Percentiles rank a stretch among this genome's conserved stretches.
These are phyloP conservation scores for Sclerotinia borealis DNA, from an alignment of 2,329 filamentous ascomycete species.

Conservation along the genomic window DNA sequence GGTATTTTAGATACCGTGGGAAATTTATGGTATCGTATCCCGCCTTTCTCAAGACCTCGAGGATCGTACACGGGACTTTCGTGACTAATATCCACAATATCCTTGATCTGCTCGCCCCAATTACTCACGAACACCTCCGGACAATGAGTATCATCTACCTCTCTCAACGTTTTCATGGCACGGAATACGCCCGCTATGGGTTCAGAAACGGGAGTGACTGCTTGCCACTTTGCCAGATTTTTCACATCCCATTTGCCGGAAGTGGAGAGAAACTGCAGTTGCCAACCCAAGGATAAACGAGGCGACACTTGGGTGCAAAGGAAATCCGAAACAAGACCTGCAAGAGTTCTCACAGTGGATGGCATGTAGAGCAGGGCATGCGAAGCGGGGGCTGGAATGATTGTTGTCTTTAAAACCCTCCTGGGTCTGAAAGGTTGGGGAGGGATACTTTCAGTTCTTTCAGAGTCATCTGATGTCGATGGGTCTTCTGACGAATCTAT, in stretches of 20 bases:
- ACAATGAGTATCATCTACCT: slow-evolving; percentile 78
- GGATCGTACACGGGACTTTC: slow-evolving; percentile 88
- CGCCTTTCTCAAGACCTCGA: slow-evolving; percentile 56
- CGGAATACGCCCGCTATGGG: slow-evolving; percentile 76
- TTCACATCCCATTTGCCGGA: slow-evolving; percentile 98
- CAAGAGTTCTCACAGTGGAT: slow-evolving; percentile 65
- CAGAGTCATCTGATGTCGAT: slow-evolving; percentile 41
- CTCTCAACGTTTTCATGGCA: slow-evolving; percentile 87
- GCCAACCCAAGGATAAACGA: slow-evolving; percentile 79
- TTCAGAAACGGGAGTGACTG: slow-evolving; percentile 68
- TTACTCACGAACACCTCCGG: slow-evolving; percentile 63
- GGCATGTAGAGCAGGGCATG: slow-evolving; percentile 82
- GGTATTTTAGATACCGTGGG: slow-evolving; percentile 90
- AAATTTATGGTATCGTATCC: slow-evolving; percentile 75
- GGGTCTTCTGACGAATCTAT: slow-evolving; percentile 41
- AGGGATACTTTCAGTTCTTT: slow-evolving; percentile 36
- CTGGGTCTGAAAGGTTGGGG: slow-evolving; percentile 43
- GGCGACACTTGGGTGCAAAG: slow-evolving; percentile 67
- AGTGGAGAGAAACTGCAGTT: slow-evolving; percentile 79
- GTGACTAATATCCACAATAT: slow-evolving; percentile 86
- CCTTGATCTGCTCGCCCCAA: slow-evolving; percentile 62
- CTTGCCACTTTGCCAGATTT: slow-evolving; percentile 87
- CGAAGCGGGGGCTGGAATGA: slow-evolving; percentile 71
- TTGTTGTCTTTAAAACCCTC: slow-evolving; percentile 57
- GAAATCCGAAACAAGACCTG: slow-evolving; percentile 79